phyloP scores from a whole-genome alignment of 1,139 yeast species.

The Scheffersomyces segobiensis region DNA sequence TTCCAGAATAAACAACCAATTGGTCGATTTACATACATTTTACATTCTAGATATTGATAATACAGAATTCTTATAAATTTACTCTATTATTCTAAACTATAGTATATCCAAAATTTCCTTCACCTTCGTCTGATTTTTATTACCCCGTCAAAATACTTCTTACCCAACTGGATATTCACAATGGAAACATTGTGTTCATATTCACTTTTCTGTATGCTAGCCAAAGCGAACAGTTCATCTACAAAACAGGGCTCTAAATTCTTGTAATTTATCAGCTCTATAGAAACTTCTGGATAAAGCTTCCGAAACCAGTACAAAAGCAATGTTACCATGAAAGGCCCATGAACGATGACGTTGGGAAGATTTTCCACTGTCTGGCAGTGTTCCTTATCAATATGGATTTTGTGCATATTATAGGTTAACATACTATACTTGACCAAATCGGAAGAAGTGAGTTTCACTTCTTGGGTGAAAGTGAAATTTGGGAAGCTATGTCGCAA shows the following conservation, averaged over 20 bases:
- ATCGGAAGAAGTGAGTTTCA: slow-evolving; percentile 19
- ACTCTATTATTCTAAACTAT: background rate
- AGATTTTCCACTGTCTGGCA: slow-evolving; percentile 56
- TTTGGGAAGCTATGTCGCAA: background rate
- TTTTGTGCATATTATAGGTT: slow-evolving; percentile 78
- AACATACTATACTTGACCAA: slow-evolving; percentile 68
- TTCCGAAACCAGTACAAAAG: slow-evolving; percentile 50
- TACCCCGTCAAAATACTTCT: slow-evolving; percentile 8
- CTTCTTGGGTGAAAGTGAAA: slow-evolving; percentile 8
- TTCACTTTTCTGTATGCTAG: background rate
- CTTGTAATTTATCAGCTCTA: slow-evolving; percentile 43
- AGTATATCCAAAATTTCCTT: background rate
- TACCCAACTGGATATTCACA: slow-evolving; percentile 3
- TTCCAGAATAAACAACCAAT: too few species aligned
- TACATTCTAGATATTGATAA: background rate
- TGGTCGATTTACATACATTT: too few species aligned
- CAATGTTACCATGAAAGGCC: slow-evolving; percentile 72
- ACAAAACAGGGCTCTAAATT: slow-evolving; percentile 52
- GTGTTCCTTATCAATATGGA: slow-evolving; percentile 69
- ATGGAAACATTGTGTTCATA: slow-evolving; percentile 3
- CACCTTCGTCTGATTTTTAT: background rate
- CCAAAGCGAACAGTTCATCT: slow-evolving; percentile 10
- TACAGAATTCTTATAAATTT: too few species aligned
- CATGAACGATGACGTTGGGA: slow-evolving; percentile 68
- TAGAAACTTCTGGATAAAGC: slow-evolving; percentile 12